Evolutionary conservation across 352 stramenopile species (phyloP), one percentile per base, ranked within the genome.

Genomic region (Blastocystis sp.): DNA sequence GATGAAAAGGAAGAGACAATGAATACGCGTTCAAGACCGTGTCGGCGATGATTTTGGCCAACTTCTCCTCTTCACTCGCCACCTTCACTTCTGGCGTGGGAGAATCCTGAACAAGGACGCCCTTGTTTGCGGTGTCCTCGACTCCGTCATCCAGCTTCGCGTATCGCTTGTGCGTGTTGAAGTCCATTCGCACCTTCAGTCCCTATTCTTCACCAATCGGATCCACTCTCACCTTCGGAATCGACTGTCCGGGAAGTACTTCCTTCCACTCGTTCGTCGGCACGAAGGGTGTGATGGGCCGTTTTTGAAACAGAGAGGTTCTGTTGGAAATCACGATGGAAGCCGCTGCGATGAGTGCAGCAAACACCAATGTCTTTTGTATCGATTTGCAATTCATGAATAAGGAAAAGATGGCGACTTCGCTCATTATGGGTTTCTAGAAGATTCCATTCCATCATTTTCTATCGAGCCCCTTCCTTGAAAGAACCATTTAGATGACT

Each of bases 181-280:
- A 76, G 64, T 76, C 64, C 64, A 76, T 76, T 59, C 64, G 36
- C 2, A 76, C n/a, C 29, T 76, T 76, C 48, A 76, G 48, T 1
- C 64, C 64, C 64, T 76, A 56, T 36, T 44, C 1, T 44, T 2
- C 32, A 34, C 18, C 42, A 4, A 11, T 8, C 42, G 4, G 8
- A 6, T 18, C 4, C 38, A 24, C 9, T 29, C 36, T 4, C 34
- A 76, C 64, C 64, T 76, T 76, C 8, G 64, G 64, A 76, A 76
- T 57, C 4, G 64, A 1, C 14, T 76, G 64, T 4, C 64, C 64
- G 9, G 64, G 64, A 54, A 76, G 64, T n/a, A 76, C 38, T 56
- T 76, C 64, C 14, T 76, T 27, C 64, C 64, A 76, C 14, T 76
- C 64, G 48, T 76, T 27, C 34, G 64, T 76, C 4, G 64, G 64